phyloP scores from a whole-genome alignment of 2,329 filamentous ascomycete genomes.

The Escovopsis sp. region DNA sequence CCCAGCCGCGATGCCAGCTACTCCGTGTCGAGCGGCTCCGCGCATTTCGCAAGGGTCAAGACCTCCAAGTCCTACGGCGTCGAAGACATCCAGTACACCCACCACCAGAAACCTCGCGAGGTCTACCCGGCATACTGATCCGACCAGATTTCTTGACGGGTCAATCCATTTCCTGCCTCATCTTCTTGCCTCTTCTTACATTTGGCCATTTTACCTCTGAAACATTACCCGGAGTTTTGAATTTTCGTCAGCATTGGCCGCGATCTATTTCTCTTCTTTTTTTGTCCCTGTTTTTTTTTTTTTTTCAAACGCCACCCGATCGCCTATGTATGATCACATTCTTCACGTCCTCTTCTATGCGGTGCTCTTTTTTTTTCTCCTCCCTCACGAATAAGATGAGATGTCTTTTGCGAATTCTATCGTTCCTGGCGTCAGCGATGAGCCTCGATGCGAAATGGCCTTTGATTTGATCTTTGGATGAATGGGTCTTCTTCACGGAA shows the following conservation, averaged over 20 bases:
- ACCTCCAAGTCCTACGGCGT: conserved; percentile 16
- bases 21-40: conserved; percentile 10
- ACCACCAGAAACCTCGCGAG: conserved; percentile 11
- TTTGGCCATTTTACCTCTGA: conserved; percentile 1
- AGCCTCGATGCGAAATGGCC: conserved; percentile 14
- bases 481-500: conserved; percentile 5
- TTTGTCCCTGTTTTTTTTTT: conserved; percentile 2
- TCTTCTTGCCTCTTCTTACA: neutral
- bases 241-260: neutral
- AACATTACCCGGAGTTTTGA: neutral
- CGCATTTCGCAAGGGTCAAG: conserved; percentile 19
- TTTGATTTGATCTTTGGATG: conserved; percentile 9
- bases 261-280: neutral
- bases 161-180: neutral
- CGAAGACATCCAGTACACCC: conserved; percentile 19
- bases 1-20: conserved; percentile 18
- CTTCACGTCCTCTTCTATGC: conserved; percentile 9
- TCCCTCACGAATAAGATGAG: conserved; percentile 15
- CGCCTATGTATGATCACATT: conserved; percentile 8
- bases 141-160: conserved; percentile 3
- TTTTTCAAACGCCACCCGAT: conserved; percentile 2
- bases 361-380: conserved; percentile 11
- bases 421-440: conserved; percentile 10
- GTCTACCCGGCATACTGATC: conserved; percentile 10
- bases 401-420: conserved; percentile 21